Evolutionary conservation across 805 yeast species (phyloP), one percentile per base, ranked within the genome.

Genomic region (Cyberlindnera mississippiensis): DNA sequence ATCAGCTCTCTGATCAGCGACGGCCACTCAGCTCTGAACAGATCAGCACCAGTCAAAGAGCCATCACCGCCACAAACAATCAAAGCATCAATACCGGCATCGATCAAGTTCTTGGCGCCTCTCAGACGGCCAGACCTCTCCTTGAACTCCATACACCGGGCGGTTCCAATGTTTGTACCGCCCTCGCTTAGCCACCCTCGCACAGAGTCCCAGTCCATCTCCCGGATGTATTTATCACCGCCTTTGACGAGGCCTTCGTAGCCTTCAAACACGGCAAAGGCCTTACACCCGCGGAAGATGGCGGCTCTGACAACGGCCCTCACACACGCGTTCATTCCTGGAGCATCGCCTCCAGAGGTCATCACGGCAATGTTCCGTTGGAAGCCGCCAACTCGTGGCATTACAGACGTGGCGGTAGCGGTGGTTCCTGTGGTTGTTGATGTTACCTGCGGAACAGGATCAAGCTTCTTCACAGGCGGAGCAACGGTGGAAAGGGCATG

Each of bases 21-120:
- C 3, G 97, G 96, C 99, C 99, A 93, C 64, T 93, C 99, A 26
- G 78, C 64, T 62, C 99, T 79, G 73, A 93, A 89, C 51, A 85
- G 67, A 63, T 93, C 98, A 12, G 99, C 99, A 58, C 99, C 99
- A 1, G 99, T 93, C 48, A 93, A 73, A 1, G 98, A 90, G 38
- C 99, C 99, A 64, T 93, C 99, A 69, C 99, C 99, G 58, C 99
- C 99, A 68, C 96, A 87, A 13, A 93, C 97, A 48, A 93, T 81
- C 45, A 93, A 72, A 2, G 96, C 97, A 59, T 93, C 97, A 49
- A 93, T 90, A 47, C 98, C 98, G 56, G 81, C 78, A 12, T 72
- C 69, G 54, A 93, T 82, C 79, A 93, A 73, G 61, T 93, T 84
- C 59, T 80, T 79, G 45, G 96, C 93, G 17, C 89, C 96, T 41